Conservation (phyloP, 208 protist species). For the Leishmania guyanensis region DNA sequence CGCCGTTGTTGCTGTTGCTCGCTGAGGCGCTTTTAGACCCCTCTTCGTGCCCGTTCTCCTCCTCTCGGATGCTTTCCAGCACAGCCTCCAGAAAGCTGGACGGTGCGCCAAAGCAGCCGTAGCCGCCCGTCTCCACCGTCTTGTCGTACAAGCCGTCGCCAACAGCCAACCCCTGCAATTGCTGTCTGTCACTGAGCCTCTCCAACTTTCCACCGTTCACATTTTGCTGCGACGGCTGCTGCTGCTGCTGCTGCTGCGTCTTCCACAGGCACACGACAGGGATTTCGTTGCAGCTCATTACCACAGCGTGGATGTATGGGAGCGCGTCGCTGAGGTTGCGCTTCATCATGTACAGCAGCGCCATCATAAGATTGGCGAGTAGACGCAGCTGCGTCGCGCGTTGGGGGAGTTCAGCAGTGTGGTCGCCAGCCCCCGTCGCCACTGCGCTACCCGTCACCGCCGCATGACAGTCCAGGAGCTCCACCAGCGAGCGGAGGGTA, state of each 20-base stretch:
- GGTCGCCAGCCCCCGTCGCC: conserved; percentile 14
- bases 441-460: conserved; percentile 24
- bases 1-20: conserved; percentile 22
- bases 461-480: conserved; percentile 35
- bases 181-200: not conserved
- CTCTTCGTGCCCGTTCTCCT: conserved; percentile 23
- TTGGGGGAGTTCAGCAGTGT: conserved; percentile 30
- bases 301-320: conserved; percentile 41
- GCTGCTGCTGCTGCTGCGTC: conserved; percentile 2
- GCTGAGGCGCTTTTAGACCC: conserved; percentile 5
- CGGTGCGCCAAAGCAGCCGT: conserved; percentile 16
- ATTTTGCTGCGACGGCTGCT: not conserved
- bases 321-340: conserved; percentile 42
- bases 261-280: conserved; percentile 25
- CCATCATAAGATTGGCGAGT: conserved; percentile 49
- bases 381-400: conserved; percentile 45
- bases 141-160: conserved; percentile 5
- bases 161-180: conserved; percentile 14
- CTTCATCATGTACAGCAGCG: conserved; percentile 40
- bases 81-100: conserved; percentile 23
- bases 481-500: conserved; percentile 37
- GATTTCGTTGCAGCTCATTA: conserved; percentile 45
- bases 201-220: not conserved
- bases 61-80: conserved; percentile 34
- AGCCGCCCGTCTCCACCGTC: conserved; percentile 3